These are phyloP conservation scores for Populus pruinosa DNA, from an alignment of 345 rosid genomes.

Conservation along the genomic window DNA sequence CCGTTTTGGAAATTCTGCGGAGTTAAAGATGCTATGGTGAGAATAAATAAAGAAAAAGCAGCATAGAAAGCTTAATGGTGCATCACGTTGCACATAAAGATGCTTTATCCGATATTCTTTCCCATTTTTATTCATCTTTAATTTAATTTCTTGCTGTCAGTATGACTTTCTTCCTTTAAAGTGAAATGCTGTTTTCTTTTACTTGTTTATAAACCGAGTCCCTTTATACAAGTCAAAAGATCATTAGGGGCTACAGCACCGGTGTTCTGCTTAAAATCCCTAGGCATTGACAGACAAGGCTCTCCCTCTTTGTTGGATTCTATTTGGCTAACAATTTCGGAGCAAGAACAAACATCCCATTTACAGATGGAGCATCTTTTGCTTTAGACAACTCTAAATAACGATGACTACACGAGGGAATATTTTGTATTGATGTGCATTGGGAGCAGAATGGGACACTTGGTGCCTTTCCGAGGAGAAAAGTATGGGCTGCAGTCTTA, in stretches of 20 bases:
- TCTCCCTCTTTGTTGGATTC: neutral
- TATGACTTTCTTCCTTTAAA: neutral
- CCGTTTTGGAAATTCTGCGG: constrained; percentile 6
- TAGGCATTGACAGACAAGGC: neutral
- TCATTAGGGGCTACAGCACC: neutral
- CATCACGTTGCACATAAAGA: constrained; percentile 33
- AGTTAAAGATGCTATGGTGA: constrained; percentile 12
- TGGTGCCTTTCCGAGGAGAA: neutral
- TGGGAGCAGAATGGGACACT: neutral
- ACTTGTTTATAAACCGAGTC: neutral
- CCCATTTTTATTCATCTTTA: constrained; percentile 35
- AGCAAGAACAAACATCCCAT: neutral
- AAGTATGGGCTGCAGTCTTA: neutral
- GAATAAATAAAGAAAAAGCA: constrained; percentile 28
- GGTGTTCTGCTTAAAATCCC: neutral
- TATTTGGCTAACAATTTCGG: neutral
- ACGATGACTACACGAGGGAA: neutral
- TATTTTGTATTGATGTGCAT: neutral
- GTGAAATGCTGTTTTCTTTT: neutral
- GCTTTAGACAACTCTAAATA: neutral
- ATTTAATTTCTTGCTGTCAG: constrained; percentile 3
- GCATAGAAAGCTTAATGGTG: constrained; percentile 16
- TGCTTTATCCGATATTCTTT: constrained; percentile 34
- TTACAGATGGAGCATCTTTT: neutral
- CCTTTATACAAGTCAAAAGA: neutral